Evolutionary conservation across 495 filamentous ascomycete genomes (phyloP).

Genomic region (Annulohypoxylon nitens): DNA sequence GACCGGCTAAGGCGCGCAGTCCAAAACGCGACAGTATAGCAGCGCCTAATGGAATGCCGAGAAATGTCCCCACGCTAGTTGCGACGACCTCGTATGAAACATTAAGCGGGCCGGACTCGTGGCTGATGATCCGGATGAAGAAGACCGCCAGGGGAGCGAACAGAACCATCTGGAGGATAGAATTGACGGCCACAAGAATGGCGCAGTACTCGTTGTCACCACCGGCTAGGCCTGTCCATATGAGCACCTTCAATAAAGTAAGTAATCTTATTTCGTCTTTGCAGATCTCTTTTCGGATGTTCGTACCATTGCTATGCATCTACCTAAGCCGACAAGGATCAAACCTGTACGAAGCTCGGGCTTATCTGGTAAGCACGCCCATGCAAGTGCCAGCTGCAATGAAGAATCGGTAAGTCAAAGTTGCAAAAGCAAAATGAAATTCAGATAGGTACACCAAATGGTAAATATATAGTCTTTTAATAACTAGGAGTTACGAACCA

Average conservation of each 20-base stretch:
- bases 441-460: no score
- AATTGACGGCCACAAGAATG: slow-evolving; percentile 90
- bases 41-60: slow-evolving; percentile 86
- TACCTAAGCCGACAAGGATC: slow-evolving; percentile 80
- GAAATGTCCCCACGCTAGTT: slow-evolving; percentile 83
- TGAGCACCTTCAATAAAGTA: slow-evolving; percentile 67
- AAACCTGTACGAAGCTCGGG: slow-evolving; percentile 75
- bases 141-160: slow-evolving; percentile 85
- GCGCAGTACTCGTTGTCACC: slow-evolving; percentile 90
- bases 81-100: slow-evolving; percentile 80
- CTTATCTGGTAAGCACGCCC: slow-evolving; percentile 86
- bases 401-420: background rate
- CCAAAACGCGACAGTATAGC: slow-evolving; percentile 80
- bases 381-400: slow-evolving; percentile 74
- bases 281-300: slow-evolving; percentile 9
- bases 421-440: background rate
- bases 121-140: slow-evolving; percentile 79
- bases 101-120: slow-evolving; percentile 51
- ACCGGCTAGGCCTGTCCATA: slow-evolving; percentile 83
- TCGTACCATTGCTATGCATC: slow-evolving; percentile 87
- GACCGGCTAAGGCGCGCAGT: slow-evolving; percentile 66
- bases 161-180: slow-evolving; percentile 85
- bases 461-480: background rate
- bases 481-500: slow-evolving; percentile 67
- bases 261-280: background rate